Evolutionary conservation across 2,329 filamentous ascomycete species (phyloP), one percentile per base, ranked within the genome.

Genomic region (Scorias spongiosa): DNA sequence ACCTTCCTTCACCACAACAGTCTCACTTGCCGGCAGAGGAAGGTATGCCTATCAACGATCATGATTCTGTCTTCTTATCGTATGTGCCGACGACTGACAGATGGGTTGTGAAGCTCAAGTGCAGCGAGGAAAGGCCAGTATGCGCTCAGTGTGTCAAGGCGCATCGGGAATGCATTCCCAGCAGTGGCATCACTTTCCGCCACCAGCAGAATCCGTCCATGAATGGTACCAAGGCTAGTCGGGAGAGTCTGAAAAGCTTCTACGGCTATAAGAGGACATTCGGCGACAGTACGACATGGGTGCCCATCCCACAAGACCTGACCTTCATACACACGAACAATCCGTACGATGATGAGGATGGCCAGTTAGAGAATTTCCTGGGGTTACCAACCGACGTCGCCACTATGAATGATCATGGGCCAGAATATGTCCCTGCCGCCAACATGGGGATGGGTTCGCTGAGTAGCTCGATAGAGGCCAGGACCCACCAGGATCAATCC

Each of bases 161-260:
- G 5, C 70, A 68, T 40, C 67, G 76, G 51, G 69, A 76, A 59
- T 80, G 76, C 58, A 64, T 74, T 39, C 73, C 73, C 18, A 76
- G 72, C 54, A 74, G 75, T 48, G 76, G 75, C 42, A 71, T 81
- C 51, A 74, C 79, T 39, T 81, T 80, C 54, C 72, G 77, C 44
- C 78, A 81, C 58, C 76, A 81, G 54, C 77, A 81, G 60, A 81
- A 81, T 69, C 76, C 76, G 28, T 79, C 75, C 15, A 77, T 80
- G 75, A 80, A 80, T 46, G 69, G 71, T 41, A 55, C 58, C 32
- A 64, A 66, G 39, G 61, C 61, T 4, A 58, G 57, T 14, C 57
- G 60, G 18, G 64, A 67, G 38, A 66, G 64, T 41, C 60, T 80
- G 48, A 74, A 74, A 48, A 70, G 72, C 14, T 80, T 80, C 57